These are phyloP conservation scores for Pisolithus orientalis DNA, from an alignment of 768 basidiomycete species.

Conservation along the genomic window DNA sequence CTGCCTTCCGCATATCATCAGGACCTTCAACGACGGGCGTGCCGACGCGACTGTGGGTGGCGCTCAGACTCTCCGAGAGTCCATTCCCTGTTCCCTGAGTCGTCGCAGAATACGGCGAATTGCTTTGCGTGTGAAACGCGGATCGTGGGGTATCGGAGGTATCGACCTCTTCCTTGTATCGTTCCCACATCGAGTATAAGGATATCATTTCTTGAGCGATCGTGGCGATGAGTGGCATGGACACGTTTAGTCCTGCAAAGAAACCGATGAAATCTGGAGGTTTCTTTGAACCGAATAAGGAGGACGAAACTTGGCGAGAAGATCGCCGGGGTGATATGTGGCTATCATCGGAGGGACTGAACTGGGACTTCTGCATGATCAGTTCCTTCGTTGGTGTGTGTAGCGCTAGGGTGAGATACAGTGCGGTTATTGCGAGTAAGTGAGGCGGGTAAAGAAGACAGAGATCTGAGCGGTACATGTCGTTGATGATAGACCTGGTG, in stretches of 20 bases:
- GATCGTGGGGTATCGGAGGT: conserved; percentile 23
- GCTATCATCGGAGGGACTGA: conserved; percentile 9
- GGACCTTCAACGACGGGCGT: conserved; percentile 20
- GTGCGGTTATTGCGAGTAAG: conserved; percentile 84
- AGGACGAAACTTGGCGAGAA: conserved; percentile 38
- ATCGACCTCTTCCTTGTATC: conserved; percentile 62
- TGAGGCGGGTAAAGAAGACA: conserved; percentile 95
- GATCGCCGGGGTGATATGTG: conserved; percentile 46
- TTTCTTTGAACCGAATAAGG: conserved; percentile 28
- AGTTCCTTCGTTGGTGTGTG: conserved; percentile 51
- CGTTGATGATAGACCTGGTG: conserved; percentile 92
- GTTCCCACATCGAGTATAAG: conserved; percentile 84
- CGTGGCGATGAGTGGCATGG: conserved; percentile 71
- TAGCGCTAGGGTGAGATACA: conserved; percentile 82
- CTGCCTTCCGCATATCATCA: conserved; percentile 15
- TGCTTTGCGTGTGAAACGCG: conserved; percentile 11
- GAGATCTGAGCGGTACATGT: conserved; percentile 89
- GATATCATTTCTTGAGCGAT: conserved; percentile 90
- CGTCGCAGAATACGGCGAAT: conserved; percentile 16
- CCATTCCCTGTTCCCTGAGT: conserved; percentile 19
- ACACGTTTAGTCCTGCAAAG: conserved; percentile 82
- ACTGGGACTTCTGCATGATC: conserved; percentile 33
- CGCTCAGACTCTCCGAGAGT: conserved; percentile 15
- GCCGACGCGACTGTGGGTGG: conserved; percentile 20
- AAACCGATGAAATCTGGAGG: conserved; percentile 71